Conservation (phyloP, 2,329 filamentous ascomycete genomes). For the Didymellaceae sp. region DNA sequence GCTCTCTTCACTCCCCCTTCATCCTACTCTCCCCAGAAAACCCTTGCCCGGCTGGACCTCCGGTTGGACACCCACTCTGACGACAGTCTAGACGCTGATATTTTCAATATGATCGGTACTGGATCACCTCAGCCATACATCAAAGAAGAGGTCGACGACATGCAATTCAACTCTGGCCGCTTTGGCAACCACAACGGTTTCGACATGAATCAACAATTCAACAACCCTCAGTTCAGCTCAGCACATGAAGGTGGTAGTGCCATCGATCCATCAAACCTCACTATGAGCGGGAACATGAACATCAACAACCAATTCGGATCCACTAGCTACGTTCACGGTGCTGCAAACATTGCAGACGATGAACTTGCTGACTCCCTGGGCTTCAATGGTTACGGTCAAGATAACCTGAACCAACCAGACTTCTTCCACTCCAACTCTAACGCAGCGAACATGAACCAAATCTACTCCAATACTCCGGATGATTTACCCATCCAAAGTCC, state of each 20-base stretch:
- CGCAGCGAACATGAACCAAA: slow-evolving; percentile 71
- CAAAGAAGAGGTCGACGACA: slow-evolving; percentile 72
- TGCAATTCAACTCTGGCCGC: slow-evolving; percentile 59
- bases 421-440: slow-evolving; percentile 49
- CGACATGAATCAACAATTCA: slow-evolving; percentile 59
- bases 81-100: slow-evolving; percentile 52
- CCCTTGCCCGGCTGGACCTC: slow-evolving; percentile 47
- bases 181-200: slow-evolving; percentile 59
- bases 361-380: slow-evolving; percentile 78
- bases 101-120: slow-evolving; percentile 62
- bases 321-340: slow-evolving; percentile 77
- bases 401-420: slow-evolving; percentile 65
- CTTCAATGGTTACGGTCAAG: slow-evolving; percentile 63
- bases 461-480: slow-evolving; percentile 91
- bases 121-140: slow-evolving; percentile 66
- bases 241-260: slow-evolving; percentile 48
- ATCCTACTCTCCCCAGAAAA: slow-evolving; percentile 51
- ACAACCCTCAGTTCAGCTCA: slow-evolving; percentile 57
- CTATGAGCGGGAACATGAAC: slow-evolving; percentile 67
- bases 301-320: slow-evolving; percentile 63
- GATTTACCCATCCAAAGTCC: slow-evolving; percentile 91
- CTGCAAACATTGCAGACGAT: slow-evolving; percentile 83
- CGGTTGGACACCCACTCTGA: slow-evolving; percentile 49
- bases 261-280: slow-evolving; percentile 85
- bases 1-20: slow-evolving; percentile 50